Percentiles rank a stretch among this genome's conserved stretches.
phyloP scores from a whole-genome alignment of 2,329 filamentous ascomycete genomes.

The Ceratocystis papillata region DNA sequence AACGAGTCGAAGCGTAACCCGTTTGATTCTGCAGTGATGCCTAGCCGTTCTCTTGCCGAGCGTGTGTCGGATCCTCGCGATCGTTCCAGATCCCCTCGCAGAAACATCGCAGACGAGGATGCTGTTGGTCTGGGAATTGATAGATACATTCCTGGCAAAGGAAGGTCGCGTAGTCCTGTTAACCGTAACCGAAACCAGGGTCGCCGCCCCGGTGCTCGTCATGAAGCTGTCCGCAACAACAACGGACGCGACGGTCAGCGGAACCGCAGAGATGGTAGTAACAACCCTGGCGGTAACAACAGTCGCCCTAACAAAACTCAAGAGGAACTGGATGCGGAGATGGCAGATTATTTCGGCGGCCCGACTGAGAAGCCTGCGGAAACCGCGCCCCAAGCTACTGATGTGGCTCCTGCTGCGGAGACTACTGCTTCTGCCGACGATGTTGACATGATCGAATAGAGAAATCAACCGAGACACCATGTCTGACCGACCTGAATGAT shows the following conservation, averaged over 20 bases:
- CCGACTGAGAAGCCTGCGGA: slow-evolving; percentile 23
- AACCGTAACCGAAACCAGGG: slow-evolving; percentile 32
- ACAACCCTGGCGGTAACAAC: slow-evolving; percentile 35
- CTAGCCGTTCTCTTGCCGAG: slow-evolving; percentile 48
- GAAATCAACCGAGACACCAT: not conserved
- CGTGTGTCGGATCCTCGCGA: slow-evolving; percentile 51
- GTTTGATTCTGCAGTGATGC: slow-evolving; percentile 46
- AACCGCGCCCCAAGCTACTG: slow-evolving; percentile 23
- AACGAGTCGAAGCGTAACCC: slow-evolving; percentile 42
- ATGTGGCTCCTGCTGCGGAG: not conserved
- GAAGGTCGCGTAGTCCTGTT: slow-evolving; percentile 48
- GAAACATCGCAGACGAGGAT: slow-evolving; percentile 43
- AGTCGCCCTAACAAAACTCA: slow-evolving; percentile 71
- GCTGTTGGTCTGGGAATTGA: slow-evolving; percentile 60
- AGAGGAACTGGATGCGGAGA: slow-evolving; percentile 89
- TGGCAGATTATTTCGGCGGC: slow-evolving; percentile 79
- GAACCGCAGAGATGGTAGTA: slow-evolving; percentile 23
- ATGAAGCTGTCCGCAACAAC: slow-evolving; percentile 33
- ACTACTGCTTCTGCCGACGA: slow-evolving; percentile 39
- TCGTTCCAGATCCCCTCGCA: slow-evolving; percentile 49
- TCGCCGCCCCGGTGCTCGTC: slow-evolving; percentile 41
- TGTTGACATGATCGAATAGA: slow-evolving; percentile 60
- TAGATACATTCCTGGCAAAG: slow-evolving; percentile 59
- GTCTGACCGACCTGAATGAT: not conserved
- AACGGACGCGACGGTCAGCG: slow-evolving; percentile 33